These are phyloP conservation scores for Pichia sporocuriosa DNA, from an alignment of 805 yeast genomes.

Conservation along the genomic window DNA sequence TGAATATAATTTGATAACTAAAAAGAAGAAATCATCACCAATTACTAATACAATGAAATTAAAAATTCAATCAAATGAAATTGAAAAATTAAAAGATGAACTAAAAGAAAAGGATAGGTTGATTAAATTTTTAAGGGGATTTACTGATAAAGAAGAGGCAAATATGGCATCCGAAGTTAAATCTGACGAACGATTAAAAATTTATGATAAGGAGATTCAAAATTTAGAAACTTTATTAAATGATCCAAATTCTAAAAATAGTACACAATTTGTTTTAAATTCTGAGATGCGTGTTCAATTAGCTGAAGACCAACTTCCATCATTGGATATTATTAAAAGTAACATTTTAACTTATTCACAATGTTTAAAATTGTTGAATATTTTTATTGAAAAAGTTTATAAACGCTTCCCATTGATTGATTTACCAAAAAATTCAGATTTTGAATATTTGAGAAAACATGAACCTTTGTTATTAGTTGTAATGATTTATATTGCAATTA, in stretches of 20 bases:
- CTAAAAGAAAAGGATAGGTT: constrained; percentile 8
- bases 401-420: constrained; percentile 51
- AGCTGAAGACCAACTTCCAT: constrained; percentile 21
- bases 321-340: constrained; percentile 44
- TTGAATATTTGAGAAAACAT: constrained; percentile 41
- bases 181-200: constrained; percentile 17
- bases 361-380: constrained; percentile 45
- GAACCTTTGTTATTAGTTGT: constrained; percentile 60
- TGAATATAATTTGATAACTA: constrained; percentile 56
- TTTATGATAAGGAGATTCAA: constrained; percentile 36
- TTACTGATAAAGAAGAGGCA: constrained; percentile 19
- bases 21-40: constrained; percentile 28
- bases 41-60: constrained; percentile 11
- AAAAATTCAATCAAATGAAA: constrained; percentile 26
- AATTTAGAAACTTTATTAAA: constrained; percentile 31
- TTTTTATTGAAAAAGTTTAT: constrained; percentile 44
- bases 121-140: constrained; percentile 10
- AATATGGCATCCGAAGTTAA: constrained; percentile 21
- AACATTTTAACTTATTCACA: constrained; percentile 56
- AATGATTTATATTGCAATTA: constrained; percentile 55
- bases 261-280: constrained; percentile 39
- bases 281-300: constrained; percentile 37
- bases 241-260: constrained; percentile 20
- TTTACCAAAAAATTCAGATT: constrained; percentile 37
- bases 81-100: constrained; percentile 16